Conservation (phyloP, 129 eudicot species). For the Saussurea involucrata region DNA sequence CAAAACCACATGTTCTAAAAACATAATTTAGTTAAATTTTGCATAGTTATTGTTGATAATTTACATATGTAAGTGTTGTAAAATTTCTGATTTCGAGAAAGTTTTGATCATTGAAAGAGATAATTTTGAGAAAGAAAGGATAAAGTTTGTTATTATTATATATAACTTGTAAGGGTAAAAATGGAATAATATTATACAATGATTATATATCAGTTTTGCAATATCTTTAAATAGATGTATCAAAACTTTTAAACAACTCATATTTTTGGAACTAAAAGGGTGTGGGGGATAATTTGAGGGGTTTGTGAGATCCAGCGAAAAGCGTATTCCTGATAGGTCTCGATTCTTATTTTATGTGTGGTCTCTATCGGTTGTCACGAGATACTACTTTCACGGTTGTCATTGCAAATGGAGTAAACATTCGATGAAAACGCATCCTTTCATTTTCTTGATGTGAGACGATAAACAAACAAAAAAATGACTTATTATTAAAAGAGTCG, state of each 20-base stretch:
- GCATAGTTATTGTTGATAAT: background rate
- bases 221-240: background rate
- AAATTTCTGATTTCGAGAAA: no score
- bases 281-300: background rate
- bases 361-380: background rate
- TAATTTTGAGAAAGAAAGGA: background rate
- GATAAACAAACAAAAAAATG: background rate
- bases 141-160: no score
- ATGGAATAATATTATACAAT: background rate
- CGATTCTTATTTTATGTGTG: background rate
- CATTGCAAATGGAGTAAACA: background rate
- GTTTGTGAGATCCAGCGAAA: background rate
- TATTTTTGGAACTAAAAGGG: background rate
- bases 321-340: background rate
- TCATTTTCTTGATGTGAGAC: background rate
- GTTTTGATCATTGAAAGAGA: no score
- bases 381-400: background rate
- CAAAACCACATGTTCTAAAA: background rate
- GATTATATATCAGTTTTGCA: background rate
- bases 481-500: background rate
- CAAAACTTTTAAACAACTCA: background rate
- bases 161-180: background rate
- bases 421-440: background rate
- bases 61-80: no score
- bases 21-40: background rate